These are phyloP conservation scores for Geotrichum aggregatum DNA, from an alignment of 1,139 yeast genomes.

Conservation along the genomic window DNA sequence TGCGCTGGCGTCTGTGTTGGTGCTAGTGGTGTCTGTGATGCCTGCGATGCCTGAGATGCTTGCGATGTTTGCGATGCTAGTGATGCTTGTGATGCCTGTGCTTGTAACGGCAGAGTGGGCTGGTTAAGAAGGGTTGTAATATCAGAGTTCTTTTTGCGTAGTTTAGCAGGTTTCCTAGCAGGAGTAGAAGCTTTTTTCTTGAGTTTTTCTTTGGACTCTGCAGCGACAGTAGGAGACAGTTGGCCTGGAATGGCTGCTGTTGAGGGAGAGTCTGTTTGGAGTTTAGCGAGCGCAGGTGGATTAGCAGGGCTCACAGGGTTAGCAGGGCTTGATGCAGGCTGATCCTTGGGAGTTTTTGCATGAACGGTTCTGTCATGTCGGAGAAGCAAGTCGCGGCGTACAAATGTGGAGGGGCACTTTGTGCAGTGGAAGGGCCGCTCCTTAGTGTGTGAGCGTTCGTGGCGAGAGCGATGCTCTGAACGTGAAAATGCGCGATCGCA, in stretches of 20 bases:
- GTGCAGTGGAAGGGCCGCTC: conserved; percentile 77
- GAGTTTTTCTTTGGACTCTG: neutral
- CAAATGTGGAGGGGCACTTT: conserved; percentile 68
- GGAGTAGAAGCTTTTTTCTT: neutral
- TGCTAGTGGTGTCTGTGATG: too few relatives aligned
- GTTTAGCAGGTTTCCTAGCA: neutral
- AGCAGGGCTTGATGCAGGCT: conserved; percentile 3
- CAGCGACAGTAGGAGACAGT: neutral
- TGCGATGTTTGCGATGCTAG: too few relatives aligned
- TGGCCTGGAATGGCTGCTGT: neutral
- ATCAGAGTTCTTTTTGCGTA: conserved; percentile 8
- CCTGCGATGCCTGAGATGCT: too few relatives aligned
- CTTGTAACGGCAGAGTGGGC: neutral
- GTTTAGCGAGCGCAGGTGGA: neutral
- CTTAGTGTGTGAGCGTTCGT: conserved; percentile 78
- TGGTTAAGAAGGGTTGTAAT: neutral
- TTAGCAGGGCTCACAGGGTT: neutral
- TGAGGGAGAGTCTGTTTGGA: neutral
- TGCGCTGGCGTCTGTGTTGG: neutral
- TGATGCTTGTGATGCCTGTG: too few relatives aligned
- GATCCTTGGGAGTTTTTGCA: conserved; percentile 31
- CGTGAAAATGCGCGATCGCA: conserved; percentile 79
- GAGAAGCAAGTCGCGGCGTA: conserved; percentile 68
- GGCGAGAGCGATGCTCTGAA: conserved; percentile 77
- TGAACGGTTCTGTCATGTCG: conserved; percentile 79